Evolutionary conservation across 2,329 filamentous ascomycete genomes (phyloP).

Genomic region (Acrocalymma vagum): DNA sequence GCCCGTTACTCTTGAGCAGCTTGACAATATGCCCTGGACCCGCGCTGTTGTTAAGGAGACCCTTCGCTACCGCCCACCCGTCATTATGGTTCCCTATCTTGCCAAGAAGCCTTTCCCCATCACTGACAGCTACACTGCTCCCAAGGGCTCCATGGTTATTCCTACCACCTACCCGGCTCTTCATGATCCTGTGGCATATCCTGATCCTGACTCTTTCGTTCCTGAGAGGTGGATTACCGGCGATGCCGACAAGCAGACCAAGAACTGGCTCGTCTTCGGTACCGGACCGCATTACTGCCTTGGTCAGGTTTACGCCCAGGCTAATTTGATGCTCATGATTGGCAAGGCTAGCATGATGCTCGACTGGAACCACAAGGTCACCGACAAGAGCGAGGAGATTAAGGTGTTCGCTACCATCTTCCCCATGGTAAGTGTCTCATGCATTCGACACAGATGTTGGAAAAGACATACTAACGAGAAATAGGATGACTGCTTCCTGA

Average conservation of each 20-base stretch:
- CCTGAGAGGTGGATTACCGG: slow-evolving; percentile 75
- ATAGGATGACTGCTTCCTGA: slow-evolving; percentile 84
- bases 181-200: slow-evolving; percentile 91
- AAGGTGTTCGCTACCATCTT: slow-evolving; percentile 99
- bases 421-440: slow-evolving; percentile 76
- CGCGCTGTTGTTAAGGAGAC: slow-evolving; percentile 79
- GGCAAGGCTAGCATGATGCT: slow-evolving; percentile 88
- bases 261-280: slow-evolving; percentile 98
- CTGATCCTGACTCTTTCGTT: slow-evolving; percentile 76
- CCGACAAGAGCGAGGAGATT: slow-evolving; percentile 87
- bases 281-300: slow-evolving; percentile 96
- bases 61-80: slow-evolving; percentile 87
- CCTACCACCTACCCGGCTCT: slow-evolving; percentile 90
- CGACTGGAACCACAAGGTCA: slow-evolving; percentile 90
- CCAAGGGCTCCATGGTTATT: slow-evolving; percentile 95
- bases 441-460: slow-evolving; percentile 1
- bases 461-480: slow-evolving; percentile 20
- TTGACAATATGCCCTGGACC: slow-evolving; percentile 90
- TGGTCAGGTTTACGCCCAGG: slow-evolving; percentile 88
- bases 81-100: slow-evolving; percentile 95
- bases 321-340: slow-evolving; percentile 88
- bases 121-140: slow-evolving; percentile 85
- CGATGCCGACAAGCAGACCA: slow-evolving; percentile 87
- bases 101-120: slow-evolving; percentile 97
- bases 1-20: slow-evolving; percentile 79